Evolutionary conservation across 306 rosid species (phyloP), one percentile per base, ranked within the genome.

Genomic region (Castanospermum australe): DNA sequence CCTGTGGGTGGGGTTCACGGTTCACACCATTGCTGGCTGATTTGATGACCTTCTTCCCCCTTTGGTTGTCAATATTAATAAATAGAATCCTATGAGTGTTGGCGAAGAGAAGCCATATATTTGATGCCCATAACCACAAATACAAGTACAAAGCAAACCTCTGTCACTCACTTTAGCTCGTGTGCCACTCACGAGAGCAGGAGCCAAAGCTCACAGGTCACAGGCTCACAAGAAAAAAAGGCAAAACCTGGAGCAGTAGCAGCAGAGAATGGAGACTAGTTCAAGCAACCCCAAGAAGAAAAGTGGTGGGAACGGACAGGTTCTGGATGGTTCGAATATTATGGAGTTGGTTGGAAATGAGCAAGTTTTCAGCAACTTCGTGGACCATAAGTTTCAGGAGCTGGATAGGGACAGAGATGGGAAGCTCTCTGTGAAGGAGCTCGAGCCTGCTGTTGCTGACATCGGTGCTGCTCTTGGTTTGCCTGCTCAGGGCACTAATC

Each of bases 391-490:
- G 93, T 95, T 95, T 78, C 75, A 82, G 14, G 90, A 93, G 86
- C 60, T 95, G 48, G 99, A 95, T 73, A 90, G 55, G 22, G 97
- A 96, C 86, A 81, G 76, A 89, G 99, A 96, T 41, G 99, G 98
- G 9, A 80, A 89, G 32, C 96, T 96, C 65, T 96, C 99, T 4
- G 87, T 93, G 76, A 81, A 89, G 50, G 99, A 96, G 71, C 98
- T 96, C 4, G 84, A 95, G 20, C 99, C 99, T 81, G 98, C 98
- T 68, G 98, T 96, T 66, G 91, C 98, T 71, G 97, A 93, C 83
- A 93, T 96, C 35, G 99, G 99, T 55, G 96, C 93, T 64, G 98
- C 98, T 74, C 90, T 96, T 48, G 99, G 99, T 56, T 84, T 96
- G 73, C 99, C 99, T 71, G 88, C 96, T 77, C 94, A 84, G 69